Evolutionary conservation across 1,139 yeast species (phyloP).

Genomic region (Yamadazyma trypodendri): DNA sequence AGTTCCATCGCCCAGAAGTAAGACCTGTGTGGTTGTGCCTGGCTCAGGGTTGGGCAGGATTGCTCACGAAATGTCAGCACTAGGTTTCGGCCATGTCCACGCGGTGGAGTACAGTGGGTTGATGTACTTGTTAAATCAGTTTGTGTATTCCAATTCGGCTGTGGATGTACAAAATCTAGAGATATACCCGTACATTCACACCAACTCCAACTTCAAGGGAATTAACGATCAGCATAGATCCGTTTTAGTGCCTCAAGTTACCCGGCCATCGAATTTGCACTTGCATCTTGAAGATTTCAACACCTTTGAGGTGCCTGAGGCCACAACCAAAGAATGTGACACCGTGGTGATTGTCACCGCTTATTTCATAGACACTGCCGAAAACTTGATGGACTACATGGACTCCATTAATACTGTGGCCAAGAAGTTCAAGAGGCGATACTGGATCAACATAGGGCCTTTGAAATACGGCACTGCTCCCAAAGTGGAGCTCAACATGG

Average conservation of each 20-base stretch:
- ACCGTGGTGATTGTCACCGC: slow-evolving; percentile 65
- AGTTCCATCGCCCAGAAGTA: slow-evolving; percentile 23
- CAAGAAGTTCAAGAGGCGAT: slow-evolving; percentile 41
- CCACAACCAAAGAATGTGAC: slow-evolving; percentile 26
- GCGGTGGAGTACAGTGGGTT: slow-evolving; percentile 72
- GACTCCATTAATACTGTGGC: slow-evolving; percentile 55
- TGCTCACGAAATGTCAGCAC: slow-evolving; percentile 57
- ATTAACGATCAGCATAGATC: slow-evolving; percentile 53
- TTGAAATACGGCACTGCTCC: slow-evolving; percentile 88
- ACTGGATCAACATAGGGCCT: slow-evolving; percentile 87
- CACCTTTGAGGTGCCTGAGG: slow-evolving; percentile 35
- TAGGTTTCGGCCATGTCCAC: slow-evolving; percentile 46
- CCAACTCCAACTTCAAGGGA: slow-evolving; percentile 65
- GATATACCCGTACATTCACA: slow-evolving; percentile 67
- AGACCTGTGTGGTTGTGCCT: slow-evolving; percentile 61
- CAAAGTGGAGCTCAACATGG: slow-evolving; percentile 65
- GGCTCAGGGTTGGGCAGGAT: slow-evolving; percentile 80
- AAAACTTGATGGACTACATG: slow-evolving; percentile 70
- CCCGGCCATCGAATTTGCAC: slow-evolving; percentile 46
- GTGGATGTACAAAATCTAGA: slow-evolving; percentile 16
- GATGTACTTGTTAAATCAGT: slow-evolving; percentile 66
- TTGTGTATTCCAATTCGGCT: slow-evolving; percentile 34
- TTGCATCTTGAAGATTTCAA: slow-evolving; percentile 69
- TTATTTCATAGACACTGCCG: slow-evolving; percentile 86
- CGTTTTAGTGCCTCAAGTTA: slow-evolving; percentile 32